Evolutionary conservation across 306 rosid genomes (phyloP), one percentile per base, ranked within the genome.

Genomic region (Senna tora): DNA sequence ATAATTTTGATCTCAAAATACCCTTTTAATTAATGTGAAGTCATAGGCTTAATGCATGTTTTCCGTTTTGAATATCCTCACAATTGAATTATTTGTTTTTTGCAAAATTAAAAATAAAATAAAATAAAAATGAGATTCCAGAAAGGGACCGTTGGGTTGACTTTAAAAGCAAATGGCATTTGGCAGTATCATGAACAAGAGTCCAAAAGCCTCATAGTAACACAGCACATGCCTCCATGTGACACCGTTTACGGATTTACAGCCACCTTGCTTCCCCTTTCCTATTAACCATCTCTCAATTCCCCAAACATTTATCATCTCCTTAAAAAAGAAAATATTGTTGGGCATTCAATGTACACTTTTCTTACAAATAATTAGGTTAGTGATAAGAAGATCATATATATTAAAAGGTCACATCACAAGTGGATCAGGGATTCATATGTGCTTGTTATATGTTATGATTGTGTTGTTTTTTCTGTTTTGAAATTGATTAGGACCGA

Each of bases 211-310:
- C 77, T 83, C 76, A 64, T 85, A 77, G 73, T 58, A 25, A 25
- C 34, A 66, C 15, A 7, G 77, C 92, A 90, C 88, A 77, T 88
- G 96, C 84, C 75, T 61, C 77, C 96, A 88, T 81, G 93, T 90
- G 87, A 81, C n/a, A 75, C 73, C 77, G 64, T 76, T 62, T 69
- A 66, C 78, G 34, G 41, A 67, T 75, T 62, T 69, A 62, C 76
- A 20, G 41, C 74, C n/a, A 28, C 67, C 30, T 17, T 9, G 67
- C 30, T 38, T 19, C 30, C 3, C 8, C 0, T 5, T 36, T 36
- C 8, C 7, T 36, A 36, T 7, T 5, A 16, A 3, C 0, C 41
- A 8, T 4, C 50, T 47, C 20, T 47, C 53, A 13, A 13, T 12
- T 13, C 50, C 8, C 39, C 30, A n/a, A n/a, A n/a, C n/a, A n/a